These are phyloP conservation scores for Paecilomyces sp. DNA, from an alignment of 2,329 filamentous ascomycete genomes.

Conservation along the genomic window DNA sequence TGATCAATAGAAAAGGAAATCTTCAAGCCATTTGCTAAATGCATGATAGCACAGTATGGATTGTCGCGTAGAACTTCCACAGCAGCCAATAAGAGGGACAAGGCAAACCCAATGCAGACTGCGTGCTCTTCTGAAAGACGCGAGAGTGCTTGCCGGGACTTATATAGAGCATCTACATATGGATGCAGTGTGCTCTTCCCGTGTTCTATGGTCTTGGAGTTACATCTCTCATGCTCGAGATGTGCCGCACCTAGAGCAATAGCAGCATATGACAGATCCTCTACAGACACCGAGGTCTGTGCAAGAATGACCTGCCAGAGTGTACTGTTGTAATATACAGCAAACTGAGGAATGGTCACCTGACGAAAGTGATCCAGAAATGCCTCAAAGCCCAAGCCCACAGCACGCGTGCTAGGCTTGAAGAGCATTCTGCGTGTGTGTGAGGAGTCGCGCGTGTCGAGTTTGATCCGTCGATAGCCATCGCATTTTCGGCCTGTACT, in stretches of 20 bases:
- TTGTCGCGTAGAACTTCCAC: not conserved
- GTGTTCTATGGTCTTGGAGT: too few relatives aligned
- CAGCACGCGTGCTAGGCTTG: too few relatives aligned
- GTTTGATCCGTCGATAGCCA: slow-evolving; percentile 16
- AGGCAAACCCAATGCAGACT: not conserved
- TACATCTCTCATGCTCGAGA: not conserved
- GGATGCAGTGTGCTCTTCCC: not conserved
- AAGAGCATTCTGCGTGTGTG: too few relatives aligned
- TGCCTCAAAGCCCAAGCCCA: not conserved
- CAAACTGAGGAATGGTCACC: slow-evolving; percentile 1
- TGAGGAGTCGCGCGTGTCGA: not conserved
- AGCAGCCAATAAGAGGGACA: not conserved
- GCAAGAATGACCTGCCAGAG: slow-evolving; percentile 4
- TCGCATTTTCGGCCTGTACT: slow-evolving; percentile 31
- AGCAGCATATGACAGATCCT: not conserved
- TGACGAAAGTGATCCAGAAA: slow-evolving; percentile 2
- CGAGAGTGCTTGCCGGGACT: not conserved
- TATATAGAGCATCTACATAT: slow-evolving; percentile 4
- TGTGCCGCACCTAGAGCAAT: slow-evolving; percentile 2
- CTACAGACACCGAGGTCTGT: slow-evolving; percentile 2
- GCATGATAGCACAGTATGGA: not conserved
- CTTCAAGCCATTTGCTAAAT: slow-evolving; percentile 1
- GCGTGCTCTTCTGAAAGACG: not conserved
- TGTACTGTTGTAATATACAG: slow-evolving; percentile 3
- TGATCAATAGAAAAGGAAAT: not conserved